Conservation (phyloP, 75 land plant genomes). For the Ceratopteris richardii region DNA sequence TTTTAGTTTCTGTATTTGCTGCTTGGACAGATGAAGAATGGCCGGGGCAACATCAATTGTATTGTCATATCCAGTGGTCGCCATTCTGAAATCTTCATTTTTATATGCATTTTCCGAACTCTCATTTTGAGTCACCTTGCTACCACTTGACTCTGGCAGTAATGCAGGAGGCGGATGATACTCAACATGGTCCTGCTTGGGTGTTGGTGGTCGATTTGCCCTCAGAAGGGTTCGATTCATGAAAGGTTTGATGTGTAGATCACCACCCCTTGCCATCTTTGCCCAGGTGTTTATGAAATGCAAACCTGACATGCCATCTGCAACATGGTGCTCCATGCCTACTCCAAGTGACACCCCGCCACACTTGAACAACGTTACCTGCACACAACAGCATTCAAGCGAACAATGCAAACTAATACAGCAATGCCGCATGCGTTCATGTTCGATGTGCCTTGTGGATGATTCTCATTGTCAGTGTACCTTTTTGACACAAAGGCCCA, state of each 20-base stretch:
- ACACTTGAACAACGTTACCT: constrained; percentile 56
- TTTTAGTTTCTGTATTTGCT: too few species aligned
- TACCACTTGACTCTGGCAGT: too few species aligned
- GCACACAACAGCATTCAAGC: not conserved
- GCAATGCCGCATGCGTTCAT: not conserved
- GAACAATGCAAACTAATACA: not conserved
- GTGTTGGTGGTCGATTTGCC: constrained; percentile 33
- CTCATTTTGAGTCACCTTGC: too few species aligned
- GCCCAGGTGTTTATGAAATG: constrained; percentile 62
- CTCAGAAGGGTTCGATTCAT: constrained; percentile 45
- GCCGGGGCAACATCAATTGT: too few species aligned
- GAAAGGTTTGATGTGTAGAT: constrained; percentile 27
- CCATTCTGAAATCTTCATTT: too few species aligned
- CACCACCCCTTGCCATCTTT: constrained; percentile 36
- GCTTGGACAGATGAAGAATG: too few species aligned
- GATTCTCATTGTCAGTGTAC: constrained; percentile 26
- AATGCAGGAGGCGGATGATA: constrained; percentile 31
- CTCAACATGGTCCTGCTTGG: constrained; percentile 42
- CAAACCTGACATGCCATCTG: constrained; percentile 45
- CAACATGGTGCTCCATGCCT: constrained; percentile 41
- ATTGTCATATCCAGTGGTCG: too few species aligned
- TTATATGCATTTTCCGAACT: too few species aligned
- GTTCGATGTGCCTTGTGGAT: not conserved
- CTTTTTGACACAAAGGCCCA: too few species aligned
- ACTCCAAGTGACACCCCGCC: constrained; percentile 55